These are phyloP conservation scores for Limonium bicolor DNA, from an alignment of 148 eudicot genomes.

Conservation along the genomic window DNA sequence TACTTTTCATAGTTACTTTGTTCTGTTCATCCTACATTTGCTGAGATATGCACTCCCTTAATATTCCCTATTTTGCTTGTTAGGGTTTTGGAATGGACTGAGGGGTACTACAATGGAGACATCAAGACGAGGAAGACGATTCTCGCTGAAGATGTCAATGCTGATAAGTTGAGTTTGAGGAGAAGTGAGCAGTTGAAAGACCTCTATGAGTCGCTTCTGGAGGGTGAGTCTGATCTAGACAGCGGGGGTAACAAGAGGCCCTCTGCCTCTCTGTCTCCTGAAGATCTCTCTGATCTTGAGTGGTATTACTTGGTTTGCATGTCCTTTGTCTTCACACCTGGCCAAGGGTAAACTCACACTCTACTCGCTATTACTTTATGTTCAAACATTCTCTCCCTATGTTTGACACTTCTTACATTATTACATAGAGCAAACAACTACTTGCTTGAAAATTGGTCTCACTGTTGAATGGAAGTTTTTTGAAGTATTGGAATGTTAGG, in stretches of 20 bases:
- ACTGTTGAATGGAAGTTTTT: no score
- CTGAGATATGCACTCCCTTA: no score
- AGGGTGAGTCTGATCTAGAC: slow-evolving; percentile 22
- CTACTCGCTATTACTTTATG: background rate
- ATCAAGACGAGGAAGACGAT: slow-evolving; percentile 21
- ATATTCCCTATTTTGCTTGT: no score
- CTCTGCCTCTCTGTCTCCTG: slow-evolving; percentile 23
- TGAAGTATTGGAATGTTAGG: no score
- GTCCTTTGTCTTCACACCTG: slow-evolving; percentile 37
- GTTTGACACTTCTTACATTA: no score
- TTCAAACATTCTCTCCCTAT: no score
- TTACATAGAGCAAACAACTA: no score
- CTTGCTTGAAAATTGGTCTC: no score
- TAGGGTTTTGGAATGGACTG: slow-evolving; percentile 49
- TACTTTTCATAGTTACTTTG: background rate
- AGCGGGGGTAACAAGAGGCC: slow-evolving; percentile 12
- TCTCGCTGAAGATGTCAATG: slow-evolving; percentile 17
- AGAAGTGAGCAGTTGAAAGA: slow-evolving; percentile 45
- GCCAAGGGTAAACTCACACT: slow-evolving; percentile 55
- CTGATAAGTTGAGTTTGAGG: slow-evolving; percentile 20
- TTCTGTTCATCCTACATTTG: background rate
- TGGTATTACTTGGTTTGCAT: slow-evolving; percentile 64
- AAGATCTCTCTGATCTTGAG: slow-evolving; percentile 38
- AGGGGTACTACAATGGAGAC: slow-evolving; percentile 52
- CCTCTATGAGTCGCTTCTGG: slow-evolving; percentile 33